Percentiles rank a stretch among this genome's conserved stretches.
phyloP scores from a whole-genome alignment of 148 eudicot genomes.

The Vaccinium corymbosum region DNA sequence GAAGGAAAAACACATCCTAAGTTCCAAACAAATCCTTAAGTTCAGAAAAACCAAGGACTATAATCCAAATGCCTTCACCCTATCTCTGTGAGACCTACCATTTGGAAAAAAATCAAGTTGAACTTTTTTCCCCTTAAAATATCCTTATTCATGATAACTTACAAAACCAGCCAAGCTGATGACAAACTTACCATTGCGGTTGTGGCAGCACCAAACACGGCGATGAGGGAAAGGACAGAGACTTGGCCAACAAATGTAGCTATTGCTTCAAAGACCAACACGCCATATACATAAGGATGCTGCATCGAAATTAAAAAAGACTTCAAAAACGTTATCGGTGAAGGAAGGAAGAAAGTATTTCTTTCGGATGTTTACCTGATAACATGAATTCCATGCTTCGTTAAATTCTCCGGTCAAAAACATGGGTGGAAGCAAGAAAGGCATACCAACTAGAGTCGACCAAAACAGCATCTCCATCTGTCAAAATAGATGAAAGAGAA shows the following conservation, averaged over 20 bases:
- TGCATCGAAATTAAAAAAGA: constrained; percentile 30
- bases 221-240: constrained; percentile 91
- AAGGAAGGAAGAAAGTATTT: background rate
- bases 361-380: constrained; percentile 38
- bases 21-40: background rate
- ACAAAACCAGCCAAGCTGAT: background rate
- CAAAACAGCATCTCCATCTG: constrained; percentile 94
- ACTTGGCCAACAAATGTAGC: constrained; percentile 97
- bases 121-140: background rate
- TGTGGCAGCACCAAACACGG: constrained; percentile 91
- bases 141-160: background rate
- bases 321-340: background rate
- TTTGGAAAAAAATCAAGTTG: background rate
- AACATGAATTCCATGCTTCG: constrained; percentile 74
- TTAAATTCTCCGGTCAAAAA: constrained; percentile 71
- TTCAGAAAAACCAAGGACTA: background rate
- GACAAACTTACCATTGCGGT: constrained; percentile 75
- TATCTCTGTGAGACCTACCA: background rate
- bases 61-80: background rate
- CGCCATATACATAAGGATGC: constrained; percentile 94
- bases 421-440: constrained; percentile 96
- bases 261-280: constrained; percentile 87
- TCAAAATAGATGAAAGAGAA: constrained; percentile 1
- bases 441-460: constrained; percentile 88
- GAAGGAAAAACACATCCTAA: background rate